Evolutionary conservation across 176 grass and related monocot species (phyloP).

Genomic region (Metroxylon sagu): DNA sequence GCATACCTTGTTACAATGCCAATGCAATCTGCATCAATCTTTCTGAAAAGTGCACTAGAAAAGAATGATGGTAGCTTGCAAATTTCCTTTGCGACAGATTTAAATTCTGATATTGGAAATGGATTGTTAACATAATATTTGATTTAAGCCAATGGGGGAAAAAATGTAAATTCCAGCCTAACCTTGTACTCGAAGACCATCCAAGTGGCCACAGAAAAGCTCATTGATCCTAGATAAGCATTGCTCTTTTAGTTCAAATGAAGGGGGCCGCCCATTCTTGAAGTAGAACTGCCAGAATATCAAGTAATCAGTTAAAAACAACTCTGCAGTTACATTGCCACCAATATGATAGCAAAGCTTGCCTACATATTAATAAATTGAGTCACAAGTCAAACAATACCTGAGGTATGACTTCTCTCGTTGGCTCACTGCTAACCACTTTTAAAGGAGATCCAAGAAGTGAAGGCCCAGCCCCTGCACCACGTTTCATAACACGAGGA

Average conservation of each 20-base stretch:
- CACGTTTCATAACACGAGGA: conserved; percentile 47
- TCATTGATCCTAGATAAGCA: conserved; percentile 52
- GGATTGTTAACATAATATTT: neutral
- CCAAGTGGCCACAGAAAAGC: conserved; percentile 48
- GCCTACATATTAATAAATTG: conserved; percentile 6
- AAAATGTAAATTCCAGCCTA: neutral
- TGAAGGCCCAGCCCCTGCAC: conserved; percentile 24
- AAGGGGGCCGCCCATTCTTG: conserved; percentile 49
- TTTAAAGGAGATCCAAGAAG: conserved; percentile 52
- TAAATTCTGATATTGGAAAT: conserved; percentile 56
- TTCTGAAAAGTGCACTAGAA: conserved; percentile 61
- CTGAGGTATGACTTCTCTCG: conserved; percentile 84
- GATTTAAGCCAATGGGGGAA: neutral
- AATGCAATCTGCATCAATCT: conserved; percentile 54
- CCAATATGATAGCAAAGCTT: neutral
- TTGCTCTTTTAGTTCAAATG: conserved; percentile 49
- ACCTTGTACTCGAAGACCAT: conserved; percentile 71
- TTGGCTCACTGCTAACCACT: conserved; percentile 26
- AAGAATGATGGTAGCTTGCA: conserved; percentile 91
- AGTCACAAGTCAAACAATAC: conserved; percentile 19
- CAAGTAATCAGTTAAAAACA: neutral
- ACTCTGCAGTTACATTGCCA: conserved; percentile 4
- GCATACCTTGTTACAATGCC: conserved; percentile 62
- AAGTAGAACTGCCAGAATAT: conserved; percentile 66
- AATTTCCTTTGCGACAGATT: conserved; percentile 84